Conservation (phyloP, 78 protist species). For the Cavenderia fasciculata region DNA sequence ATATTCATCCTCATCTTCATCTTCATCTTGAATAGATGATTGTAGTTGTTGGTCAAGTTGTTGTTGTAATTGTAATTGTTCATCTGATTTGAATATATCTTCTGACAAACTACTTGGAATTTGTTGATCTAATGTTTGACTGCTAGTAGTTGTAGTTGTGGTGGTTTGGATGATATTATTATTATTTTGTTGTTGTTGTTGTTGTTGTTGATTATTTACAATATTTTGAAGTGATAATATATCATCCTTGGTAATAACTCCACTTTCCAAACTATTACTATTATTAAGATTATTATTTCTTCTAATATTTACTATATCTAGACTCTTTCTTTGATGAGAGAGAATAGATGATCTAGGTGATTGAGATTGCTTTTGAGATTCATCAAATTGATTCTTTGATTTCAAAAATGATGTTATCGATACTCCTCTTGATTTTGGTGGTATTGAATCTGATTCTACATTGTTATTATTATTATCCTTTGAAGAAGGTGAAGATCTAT, state of each 20-base stretch:
- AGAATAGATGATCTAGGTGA: neutral
- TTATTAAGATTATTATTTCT: no score
- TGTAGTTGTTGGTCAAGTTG: neutral
- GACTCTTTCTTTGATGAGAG: no score
- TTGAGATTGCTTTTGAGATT: neutral
- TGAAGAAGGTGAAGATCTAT: no score
- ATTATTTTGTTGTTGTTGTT: no score
- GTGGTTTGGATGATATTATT: no score
- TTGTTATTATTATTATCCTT: neutral
- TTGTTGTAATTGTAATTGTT: neutral
- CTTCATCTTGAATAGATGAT: neutral
- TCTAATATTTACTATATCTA: no score
- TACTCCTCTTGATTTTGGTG: neutral
- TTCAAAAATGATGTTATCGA: slow-evolving; percentile 3
- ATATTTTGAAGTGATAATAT: no score
- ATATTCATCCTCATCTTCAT: neutral
- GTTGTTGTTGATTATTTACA: no score
- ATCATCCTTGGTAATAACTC: no score
- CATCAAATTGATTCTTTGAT: slow-evolving; percentile 10
- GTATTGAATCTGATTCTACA: neutral
- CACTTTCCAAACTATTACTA: no score
- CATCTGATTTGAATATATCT: neutral
- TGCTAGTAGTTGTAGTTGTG: neutral
- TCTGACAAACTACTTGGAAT: neutral
- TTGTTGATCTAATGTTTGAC: neutral